A percentile compares a stretch with the other conserved stretches of the same genome.
These are phyloP conservation scores for Closterium sp. DNA, from an alignment of 139 green algal species.

Conservation along the genomic window DNA sequence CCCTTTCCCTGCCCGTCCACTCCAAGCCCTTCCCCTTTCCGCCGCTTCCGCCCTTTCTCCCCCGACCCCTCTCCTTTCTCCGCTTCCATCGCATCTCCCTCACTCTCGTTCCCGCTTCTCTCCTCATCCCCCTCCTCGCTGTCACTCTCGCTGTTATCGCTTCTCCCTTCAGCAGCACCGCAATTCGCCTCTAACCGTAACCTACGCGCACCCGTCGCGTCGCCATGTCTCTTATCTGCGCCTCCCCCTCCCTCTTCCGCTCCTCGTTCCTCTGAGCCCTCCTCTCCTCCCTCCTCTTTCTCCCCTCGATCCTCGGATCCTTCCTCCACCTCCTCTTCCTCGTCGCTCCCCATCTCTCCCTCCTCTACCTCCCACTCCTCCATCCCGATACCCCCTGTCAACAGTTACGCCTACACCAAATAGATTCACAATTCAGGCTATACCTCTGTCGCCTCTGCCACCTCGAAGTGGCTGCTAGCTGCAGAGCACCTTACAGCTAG, in stretches of 20 bases:
- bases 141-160: background rate
- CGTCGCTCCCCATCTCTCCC: background rate
- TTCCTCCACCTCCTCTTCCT: background rate
- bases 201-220: background rate
- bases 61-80: background rate
- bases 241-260: background rate
- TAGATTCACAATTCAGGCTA: background rate
- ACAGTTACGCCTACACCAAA: background rate
- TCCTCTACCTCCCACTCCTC: background rate
- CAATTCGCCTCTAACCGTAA: background rate
- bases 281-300: background rate
- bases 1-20: background rate
- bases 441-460: background rate
- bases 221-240: background rate
- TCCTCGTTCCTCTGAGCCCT: conserved; percentile 6
- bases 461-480: too few species aligned
- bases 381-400: background rate
- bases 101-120: background rate
- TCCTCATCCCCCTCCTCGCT: background rate
- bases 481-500: too few species aligned
- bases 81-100: background rate
- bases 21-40: background rate
- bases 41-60: background rate
- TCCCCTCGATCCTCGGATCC: background rate
- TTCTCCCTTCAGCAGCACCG: background rate